Evolutionary conservation across 2,329 filamentous ascomycete genomes (phyloP).

Genomic region (Dactylonectria estremocensis): DNA sequence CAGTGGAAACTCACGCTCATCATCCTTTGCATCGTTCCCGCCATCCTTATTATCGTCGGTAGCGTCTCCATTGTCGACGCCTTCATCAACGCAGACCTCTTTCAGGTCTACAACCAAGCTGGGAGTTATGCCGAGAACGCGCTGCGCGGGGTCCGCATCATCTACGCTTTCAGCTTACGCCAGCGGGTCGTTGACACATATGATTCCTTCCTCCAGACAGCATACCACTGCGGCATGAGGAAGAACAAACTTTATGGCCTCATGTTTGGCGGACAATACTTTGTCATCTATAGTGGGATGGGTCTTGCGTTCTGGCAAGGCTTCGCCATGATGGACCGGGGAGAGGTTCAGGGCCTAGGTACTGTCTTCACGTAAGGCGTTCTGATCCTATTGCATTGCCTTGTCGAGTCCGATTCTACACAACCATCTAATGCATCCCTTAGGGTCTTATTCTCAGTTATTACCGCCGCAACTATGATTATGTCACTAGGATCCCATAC

Average conservation of each 20-base stretch:
- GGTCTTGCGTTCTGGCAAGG: slow-evolving; percentile 61
- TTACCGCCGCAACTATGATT: slow-evolving; percentile 46
- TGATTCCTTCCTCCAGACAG: slow-evolving; percentile 52
- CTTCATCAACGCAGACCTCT: slow-evolving; percentile 20
- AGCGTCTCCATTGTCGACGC: slow-evolving; percentile 46
- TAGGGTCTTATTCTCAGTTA: slow-evolving; percentile 41
- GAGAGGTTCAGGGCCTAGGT: slow-evolving; percentile 41
- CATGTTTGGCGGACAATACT: slow-evolving; percentile 47
- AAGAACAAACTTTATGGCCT: slow-evolving; percentile 40
- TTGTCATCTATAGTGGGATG: slow-evolving; percentile 55
- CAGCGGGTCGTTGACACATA: slow-evolving; percentile 47
- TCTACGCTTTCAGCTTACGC: slow-evolving; percentile 55
- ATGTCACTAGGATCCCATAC: not conserved
- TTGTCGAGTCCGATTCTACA: slow-evolving; percentile 44
- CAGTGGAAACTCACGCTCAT: slow-evolving; percentile 58
- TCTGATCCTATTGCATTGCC: too few relatives aligned
- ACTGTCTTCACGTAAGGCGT: slow-evolving; percentile 38
- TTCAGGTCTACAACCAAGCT: slow-evolving; percentile 47
- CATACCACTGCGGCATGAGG: slow-evolving; percentile 28
- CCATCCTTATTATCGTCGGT: slow-evolving; percentile 45
- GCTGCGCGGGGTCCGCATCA: slow-evolving; percentile 52
- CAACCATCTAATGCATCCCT: slow-evolving; percentile 32
- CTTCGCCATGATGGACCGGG: slow-evolving; percentile 45
- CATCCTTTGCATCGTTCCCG: slow-evolving; percentile 42
- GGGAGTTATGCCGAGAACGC: slow-evolving; percentile 52